Percentiles rank a stretch among this genome's conserved stretches.
Evolutionary conservation across 179 eudicot genomes (phyloP).

Genomic region (Gypsophila paniculata): DNA sequence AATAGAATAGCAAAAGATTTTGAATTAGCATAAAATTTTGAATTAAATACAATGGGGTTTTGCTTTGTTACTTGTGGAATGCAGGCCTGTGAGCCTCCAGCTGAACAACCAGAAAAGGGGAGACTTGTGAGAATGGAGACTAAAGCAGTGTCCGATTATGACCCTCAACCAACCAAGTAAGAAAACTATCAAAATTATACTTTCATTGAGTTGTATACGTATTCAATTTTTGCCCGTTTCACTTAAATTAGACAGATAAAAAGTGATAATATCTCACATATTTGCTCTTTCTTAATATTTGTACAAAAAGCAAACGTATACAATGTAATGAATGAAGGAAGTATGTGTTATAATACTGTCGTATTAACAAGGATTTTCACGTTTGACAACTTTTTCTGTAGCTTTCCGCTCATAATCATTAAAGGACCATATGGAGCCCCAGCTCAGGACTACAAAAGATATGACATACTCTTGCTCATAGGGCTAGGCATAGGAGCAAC

Average conservation of each 20-base stretch:
- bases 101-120: conserved; percentile 42
- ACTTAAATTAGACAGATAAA: too few relatives aligned
- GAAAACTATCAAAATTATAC: neutral
- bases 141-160: conserved; percentile 31
- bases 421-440: conserved; percentile 98
- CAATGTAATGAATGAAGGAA: too few relatives aligned
- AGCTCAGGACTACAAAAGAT: conserved; percentile 75
- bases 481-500: conserved; percentile 99
- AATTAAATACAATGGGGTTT: too few relatives aligned
- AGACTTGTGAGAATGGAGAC: conserved; percentile 70
- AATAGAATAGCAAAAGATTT: too few relatives aligned
- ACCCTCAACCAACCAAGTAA: conserved; percentile 43
- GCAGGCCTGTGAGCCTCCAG: conserved; percentile 62
- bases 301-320: too few relatives aligned
- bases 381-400: conserved; percentile 24
- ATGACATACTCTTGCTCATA: conserved; percentile 68
- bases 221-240: too few relatives aligned
- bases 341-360: neutral
- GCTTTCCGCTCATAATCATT: conserved; percentile 65
- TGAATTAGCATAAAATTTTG: too few relatives aligned
- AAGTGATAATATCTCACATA: too few relatives aligned
- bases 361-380: neutral
- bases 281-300: too few relatives aligned
- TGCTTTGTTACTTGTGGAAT: too few relatives aligned
- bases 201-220: too few relatives aligned